Conservation (phyloP, 345 rosid genomes). For the Raphanus sativus region DNA sequence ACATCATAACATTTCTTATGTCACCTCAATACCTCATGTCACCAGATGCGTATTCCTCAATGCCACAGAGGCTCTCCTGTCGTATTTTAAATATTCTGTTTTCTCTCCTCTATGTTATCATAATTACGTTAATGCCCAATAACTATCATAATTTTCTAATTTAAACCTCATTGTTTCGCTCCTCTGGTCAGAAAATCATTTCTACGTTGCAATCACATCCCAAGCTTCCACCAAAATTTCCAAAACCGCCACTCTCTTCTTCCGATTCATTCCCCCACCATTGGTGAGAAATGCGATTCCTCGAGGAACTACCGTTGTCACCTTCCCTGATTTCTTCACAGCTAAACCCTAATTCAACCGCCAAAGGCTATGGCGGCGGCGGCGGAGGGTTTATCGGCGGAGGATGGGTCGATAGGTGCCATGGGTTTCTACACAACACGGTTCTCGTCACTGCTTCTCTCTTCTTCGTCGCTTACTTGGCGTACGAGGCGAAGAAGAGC, state of each 20-base stretch:
- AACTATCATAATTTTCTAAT: background rate
- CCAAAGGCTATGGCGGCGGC: conserved; percentile 24
- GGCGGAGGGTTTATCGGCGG: conserved; percentile 41
- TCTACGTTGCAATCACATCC: background rate
- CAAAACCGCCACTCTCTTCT: conserved; percentile 13
- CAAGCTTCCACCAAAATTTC: background rate
- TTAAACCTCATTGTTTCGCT: background rate
- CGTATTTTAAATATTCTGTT: too few species aligned
- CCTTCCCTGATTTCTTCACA: conserved; percentile 41
- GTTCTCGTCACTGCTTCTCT: conserved; percentile 56
- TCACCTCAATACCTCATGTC: background rate
- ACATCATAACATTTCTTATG: too few species aligned
- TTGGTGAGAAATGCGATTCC: conserved; percentile 35
- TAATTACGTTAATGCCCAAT: background rate
- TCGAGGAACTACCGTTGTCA: conserved; percentile 31
- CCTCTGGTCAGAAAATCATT: background rate
- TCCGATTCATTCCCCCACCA: background rate
- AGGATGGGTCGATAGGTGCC: conserved; percentile 71
- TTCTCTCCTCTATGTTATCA: background rate
- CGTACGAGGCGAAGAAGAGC: conserved; percentile 70
- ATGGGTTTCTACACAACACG: conserved; percentile 76
- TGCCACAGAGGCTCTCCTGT: background rate
- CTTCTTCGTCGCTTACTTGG: conserved; percentile 64
- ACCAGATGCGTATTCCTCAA: background rate
- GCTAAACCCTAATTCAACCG: conserved; percentile 42